A percentile compares a stretch with the other conserved stretches of the same genome.
Conservation (phyloP, 371 early-diverging fungal genomes). For the Mucor plumbeus region DNA sequence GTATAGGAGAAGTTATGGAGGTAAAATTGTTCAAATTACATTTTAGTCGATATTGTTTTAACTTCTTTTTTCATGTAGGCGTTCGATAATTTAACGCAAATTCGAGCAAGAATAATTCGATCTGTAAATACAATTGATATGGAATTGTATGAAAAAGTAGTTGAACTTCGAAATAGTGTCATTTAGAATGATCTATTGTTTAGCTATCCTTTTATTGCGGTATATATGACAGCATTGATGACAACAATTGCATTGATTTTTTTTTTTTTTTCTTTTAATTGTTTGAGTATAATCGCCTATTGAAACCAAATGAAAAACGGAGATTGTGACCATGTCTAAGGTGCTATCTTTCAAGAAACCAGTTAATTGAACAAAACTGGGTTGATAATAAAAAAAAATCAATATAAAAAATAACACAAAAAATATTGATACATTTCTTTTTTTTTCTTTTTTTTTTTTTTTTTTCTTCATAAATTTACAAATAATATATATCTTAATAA, state of each 20-base stretch:
- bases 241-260: background rate
- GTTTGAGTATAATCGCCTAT: background rate
- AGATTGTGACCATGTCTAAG: slow-evolving; percentile 3
- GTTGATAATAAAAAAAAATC: slow-evolving; percentile 5
- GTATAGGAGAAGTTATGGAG: slow-evolving; percentile 24
- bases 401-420: background rate
- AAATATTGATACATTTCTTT: slow-evolving; percentile 1
- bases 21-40: background rate
- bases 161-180: slow-evolving; percentile 15
- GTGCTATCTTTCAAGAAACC: background rate
- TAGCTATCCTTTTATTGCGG: background rate
- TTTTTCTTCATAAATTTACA: no score
- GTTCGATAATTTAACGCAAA: background rate
- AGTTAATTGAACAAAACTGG: background rate
- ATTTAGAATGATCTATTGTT: background rate
- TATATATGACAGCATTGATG: slow-evolving; percentile 1
- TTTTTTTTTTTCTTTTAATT: background rate
- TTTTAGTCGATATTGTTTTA: background rate
- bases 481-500: background rate
- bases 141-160: slow-evolving; percentile 25
- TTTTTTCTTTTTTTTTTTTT: slow-evolving; percentile 14
- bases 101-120: slow-evolving; percentile 22
- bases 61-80: no score
- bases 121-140: slow-evolving; percentile 18
- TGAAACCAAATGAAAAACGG: slow-evolving; percentile 7